These are phyloP conservation scores for Geotrichum candidum DNA, from an alignment of 1,139 yeast genomes.

Conservation along the genomic window DNA sequence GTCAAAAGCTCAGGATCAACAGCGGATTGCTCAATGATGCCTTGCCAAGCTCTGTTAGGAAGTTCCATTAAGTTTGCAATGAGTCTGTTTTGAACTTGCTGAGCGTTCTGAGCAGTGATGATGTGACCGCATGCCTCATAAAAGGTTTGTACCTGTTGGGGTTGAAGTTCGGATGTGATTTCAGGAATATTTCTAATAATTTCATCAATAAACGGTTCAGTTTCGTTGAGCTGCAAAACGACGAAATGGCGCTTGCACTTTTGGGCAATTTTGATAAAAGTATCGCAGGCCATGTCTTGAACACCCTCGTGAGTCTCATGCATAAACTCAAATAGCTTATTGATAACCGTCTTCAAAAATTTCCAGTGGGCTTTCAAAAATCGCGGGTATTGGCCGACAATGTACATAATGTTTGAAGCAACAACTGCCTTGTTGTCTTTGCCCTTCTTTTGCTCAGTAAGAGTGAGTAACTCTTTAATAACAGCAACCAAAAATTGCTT, in stretches of 20 bases:
- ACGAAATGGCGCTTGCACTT: slow-evolving; percentile 96
- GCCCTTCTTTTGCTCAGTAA: slow-evolving; percentile 94
- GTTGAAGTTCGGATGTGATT: slow-evolving; percentile 87
- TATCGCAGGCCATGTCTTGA: slow-evolving; percentile 99
- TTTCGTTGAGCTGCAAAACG: slow-evolving; percentile 74
- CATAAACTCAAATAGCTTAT: slow-evolving; percentile 95
- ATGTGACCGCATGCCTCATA: slow-evolving; percentile 97
- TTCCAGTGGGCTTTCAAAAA: slow-evolving; percentile 98
- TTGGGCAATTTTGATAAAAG: slow-evolving; percentile 88
- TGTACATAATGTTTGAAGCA: slow-evolving; percentile 97
- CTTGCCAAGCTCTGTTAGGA: slow-evolving; percentile 93
- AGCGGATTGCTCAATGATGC: slow-evolving; percentile 82
- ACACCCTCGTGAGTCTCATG: slow-evolving; percentile 99
- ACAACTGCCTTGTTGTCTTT: slow-evolving; percentile 98
- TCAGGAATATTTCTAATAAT: slow-evolving; percentile 75
- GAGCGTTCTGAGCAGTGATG: slow-evolving; percentile 71
- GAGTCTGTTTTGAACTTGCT: slow-evolving; percentile 62
- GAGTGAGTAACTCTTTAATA: slow-evolving; percentile 80
- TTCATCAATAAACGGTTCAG: slow-evolving; percentile 89
- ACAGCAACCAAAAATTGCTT: slow-evolving; percentile 88
- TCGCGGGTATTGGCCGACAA: slow-evolving; percentile 97
- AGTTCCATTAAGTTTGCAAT: slow-evolving; percentile 76
- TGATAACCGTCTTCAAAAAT: slow-evolving; percentile 89
- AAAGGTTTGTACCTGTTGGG: slow-evolving; percentile 96
- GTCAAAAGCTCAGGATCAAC: slow-evolving; percentile 79